These are phyloP conservation scores for Diplogelasinospora grovesii DNA, from an alignment of 495 filamentous ascomycete genomes.

Conservation along the genomic window DNA sequence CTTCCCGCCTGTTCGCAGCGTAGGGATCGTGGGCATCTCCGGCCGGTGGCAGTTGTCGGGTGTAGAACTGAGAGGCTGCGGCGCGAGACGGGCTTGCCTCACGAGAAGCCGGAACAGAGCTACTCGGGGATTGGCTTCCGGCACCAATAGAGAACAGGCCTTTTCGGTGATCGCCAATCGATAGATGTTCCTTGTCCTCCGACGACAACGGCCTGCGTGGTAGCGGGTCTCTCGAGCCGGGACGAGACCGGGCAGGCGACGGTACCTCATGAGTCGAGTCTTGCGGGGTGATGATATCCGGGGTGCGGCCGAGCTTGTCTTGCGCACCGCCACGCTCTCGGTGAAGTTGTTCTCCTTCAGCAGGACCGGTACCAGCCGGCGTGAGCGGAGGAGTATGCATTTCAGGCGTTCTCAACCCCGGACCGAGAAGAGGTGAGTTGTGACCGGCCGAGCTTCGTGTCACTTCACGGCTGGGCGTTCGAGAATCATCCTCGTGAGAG, in stretches of 20 bases:
- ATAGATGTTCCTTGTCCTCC: conserved; percentile 30
- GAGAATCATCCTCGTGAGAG: conserved; percentile 37
- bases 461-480: conserved; percentile 27
- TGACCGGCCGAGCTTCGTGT: conserved; percentile 32
- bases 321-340: conserved; percentile 21
- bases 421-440: conserved; percentile 36
- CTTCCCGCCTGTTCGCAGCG: conserved; percentile 70
- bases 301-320: conserved; percentile 36
- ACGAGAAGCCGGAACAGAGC: conserved; percentile 60
- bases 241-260: conserved; percentile 20
- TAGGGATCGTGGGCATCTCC: conserved; percentile 87
- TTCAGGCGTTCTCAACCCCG: conserved; percentile 44
- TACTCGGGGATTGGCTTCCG: conserved; percentile 50
- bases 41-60: conserved; percentile 66
- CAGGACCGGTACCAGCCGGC: conserved; percentile 60
- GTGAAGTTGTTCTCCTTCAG: conserved; percentile 24
- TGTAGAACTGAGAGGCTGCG: conserved; percentile 52
- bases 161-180: conserved; percentile 45
- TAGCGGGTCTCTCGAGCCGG: conserved; percentile 12
- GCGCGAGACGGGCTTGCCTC: conserved; percentile 57
- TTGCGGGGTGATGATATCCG: conserved; percentile 55
- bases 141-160: conserved; percentile 71
- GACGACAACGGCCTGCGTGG: conserved; percentile 35
- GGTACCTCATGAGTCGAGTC: conserved; percentile 37
- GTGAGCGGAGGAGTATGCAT: conserved; percentile 88